Conservation (phyloP, 2,329 filamentous ascomycete genomes). For the Graphilbum ipis-grandicollis region DNA sequence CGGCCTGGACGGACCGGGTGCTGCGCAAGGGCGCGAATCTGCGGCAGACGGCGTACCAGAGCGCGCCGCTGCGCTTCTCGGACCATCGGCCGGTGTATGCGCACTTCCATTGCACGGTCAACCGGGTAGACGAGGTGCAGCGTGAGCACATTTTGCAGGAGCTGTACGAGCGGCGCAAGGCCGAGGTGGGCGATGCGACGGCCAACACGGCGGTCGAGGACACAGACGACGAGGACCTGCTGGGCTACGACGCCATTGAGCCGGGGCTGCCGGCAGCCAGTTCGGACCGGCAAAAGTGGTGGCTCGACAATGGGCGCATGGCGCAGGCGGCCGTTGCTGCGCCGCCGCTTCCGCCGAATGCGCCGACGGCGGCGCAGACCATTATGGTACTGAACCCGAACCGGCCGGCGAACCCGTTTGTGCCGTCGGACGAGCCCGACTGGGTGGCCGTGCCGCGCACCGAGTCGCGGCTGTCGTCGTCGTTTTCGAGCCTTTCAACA, state of each 20-base stretch:
- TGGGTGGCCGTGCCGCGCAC: constrained; percentile 55
- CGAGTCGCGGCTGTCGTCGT: constrained; percentile 34
- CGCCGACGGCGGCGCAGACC: constrained; percentile 27
- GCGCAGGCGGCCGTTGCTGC: constrained; percentile 56
- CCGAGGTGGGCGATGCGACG: constrained; percentile 46
- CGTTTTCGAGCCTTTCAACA: constrained; percentile 38
- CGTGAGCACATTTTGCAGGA: constrained; percentile 57
- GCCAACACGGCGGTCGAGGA: constrained; percentile 37
- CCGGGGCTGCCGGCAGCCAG: constrained; percentile 55
- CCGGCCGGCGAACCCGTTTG: constrained; percentile 69
- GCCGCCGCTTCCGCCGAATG: constrained; percentile 32
- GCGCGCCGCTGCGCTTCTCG: constrained; percentile 70
- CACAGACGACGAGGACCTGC: constrained; percentile 61
- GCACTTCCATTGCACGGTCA: constrained; percentile 70
- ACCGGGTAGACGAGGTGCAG: constrained; percentile 55
- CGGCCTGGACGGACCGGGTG: constrained; percentile 93
- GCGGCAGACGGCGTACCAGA: constrained; percentile 66
- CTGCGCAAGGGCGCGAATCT: constrained; percentile 73
- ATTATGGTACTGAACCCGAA: constrained; percentile 53
- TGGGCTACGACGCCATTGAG: constrained; percentile 69
- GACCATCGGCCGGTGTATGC: constrained; percentile 95
- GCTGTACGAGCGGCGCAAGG: constrained; percentile 54
- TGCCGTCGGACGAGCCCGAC: constrained; percentile 55
- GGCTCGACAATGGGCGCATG: constrained; percentile 53
- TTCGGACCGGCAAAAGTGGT: constrained; percentile 54